These are phyloP conservation scores for Stephania japonica DNA, from an alignment of 164 flowering plant genomes.

Conservation along the genomic window DNA sequence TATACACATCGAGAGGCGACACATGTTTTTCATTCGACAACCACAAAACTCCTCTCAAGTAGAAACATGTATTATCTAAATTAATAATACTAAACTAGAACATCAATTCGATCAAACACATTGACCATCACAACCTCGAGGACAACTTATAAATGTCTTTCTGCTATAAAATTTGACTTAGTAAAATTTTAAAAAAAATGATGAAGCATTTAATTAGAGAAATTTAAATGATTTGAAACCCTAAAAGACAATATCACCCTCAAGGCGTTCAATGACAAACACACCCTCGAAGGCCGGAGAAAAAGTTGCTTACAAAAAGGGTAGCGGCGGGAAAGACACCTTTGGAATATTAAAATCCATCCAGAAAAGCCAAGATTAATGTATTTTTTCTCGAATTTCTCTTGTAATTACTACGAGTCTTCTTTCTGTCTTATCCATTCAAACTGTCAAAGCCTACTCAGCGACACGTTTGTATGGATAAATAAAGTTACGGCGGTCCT, in stretches of 20 bases:
- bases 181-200: too few species aligned
- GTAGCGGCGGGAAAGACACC: too few species aligned
- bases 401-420: neutral
- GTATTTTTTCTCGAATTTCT: too few species aligned
- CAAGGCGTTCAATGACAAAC: neutral
- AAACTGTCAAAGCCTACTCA: neutral
- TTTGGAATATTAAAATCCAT: too few species aligned
- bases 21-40: too few species aligned
- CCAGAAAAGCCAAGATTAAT: too few species aligned
- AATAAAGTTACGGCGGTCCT: neutral
- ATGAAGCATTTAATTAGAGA: too few species aligned
- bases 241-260: neutral
- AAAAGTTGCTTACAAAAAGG: neutral
- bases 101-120: neutral
- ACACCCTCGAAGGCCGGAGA: neutral
- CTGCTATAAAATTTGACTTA: neutral
- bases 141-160: neutral
- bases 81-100: too few species aligned
- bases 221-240: neutral
- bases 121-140: neutral
- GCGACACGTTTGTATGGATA: conserved; percentile 14
- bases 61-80: neutral
- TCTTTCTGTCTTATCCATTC: neutral
- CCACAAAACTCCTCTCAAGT: too few species aligned
- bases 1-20: too few species aligned